phyloP scores from a whole-genome alignment of 257 asterid species.

The Solanum tarijense region DNA sequence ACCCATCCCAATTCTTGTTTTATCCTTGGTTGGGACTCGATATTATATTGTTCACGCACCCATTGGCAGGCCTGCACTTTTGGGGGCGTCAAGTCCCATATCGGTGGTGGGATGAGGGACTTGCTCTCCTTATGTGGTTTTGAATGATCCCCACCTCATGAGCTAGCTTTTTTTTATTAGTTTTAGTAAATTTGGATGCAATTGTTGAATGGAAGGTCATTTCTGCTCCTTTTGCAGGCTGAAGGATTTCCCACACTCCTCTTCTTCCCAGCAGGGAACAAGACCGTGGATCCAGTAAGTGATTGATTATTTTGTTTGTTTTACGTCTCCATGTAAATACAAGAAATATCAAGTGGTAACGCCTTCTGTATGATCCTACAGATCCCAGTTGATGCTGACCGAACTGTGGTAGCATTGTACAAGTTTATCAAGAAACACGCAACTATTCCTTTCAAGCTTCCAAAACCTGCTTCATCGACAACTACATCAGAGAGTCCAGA shows the following conservation, averaged over 20 bases:
- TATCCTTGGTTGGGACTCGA: neutral
- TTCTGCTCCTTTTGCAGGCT: conserved; percentile 36
- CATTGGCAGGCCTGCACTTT: neutral
- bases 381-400: conserved; percentile 63
- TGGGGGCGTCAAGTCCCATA: neutral
- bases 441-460: conserved; percentile 76
- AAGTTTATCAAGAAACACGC: conserved; percentile 83
- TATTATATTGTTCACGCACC: neutral
- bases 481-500: conserved; percentile 23
- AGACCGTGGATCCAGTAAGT: conserved; percentile 77
- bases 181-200: neutral
- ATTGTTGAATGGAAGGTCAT: neutral
- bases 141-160: neutral
- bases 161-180: neutral
- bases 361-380: conserved; percentile 15
- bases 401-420: conserved; percentile 80
- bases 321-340: neutral
- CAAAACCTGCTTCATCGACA: conserved; percentile 35
- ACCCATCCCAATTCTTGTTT: neutral
- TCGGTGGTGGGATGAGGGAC: neutral
- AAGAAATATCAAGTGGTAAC: neutral
- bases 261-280: conserved; percentile 92
- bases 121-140: neutral
- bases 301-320: neutral
- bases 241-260: conserved; percentile 90